These are phyloP conservation scores for Babesia microti DNA, from an alignment of 169 alveolate genomes.

Conservation along the genomic window DNA sequence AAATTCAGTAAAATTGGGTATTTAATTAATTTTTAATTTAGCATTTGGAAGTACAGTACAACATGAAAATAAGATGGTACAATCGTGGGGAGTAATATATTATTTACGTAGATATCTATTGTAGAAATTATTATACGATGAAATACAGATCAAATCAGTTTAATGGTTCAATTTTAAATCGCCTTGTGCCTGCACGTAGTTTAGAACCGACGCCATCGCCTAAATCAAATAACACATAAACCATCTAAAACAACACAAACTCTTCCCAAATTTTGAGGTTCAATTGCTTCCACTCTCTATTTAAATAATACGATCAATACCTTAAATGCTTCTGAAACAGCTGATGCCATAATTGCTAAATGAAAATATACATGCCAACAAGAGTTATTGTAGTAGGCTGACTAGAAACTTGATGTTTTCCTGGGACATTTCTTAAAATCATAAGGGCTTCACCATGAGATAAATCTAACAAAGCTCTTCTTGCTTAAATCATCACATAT, in stretches of 20 bases:
- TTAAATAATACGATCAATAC: background rate
- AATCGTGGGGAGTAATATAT: constrained; percentile 52
- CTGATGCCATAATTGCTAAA: constrained; percentile 75
- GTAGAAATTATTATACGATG: too few relatives aligned
- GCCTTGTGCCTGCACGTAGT: constrained; percentile 71
- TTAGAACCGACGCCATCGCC: constrained; percentile 75
- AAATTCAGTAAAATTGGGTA: constrained; percentile 31
- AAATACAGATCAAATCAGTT: constrained; percentile 35
- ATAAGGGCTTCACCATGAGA: constrained; percentile 58
- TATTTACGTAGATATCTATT: too few relatives aligned
- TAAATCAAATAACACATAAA: constrained; percentile 4
- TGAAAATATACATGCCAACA: too few relatives aligned
- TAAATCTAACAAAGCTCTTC: constrained; percentile 61
- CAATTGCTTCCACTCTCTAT: constrained; percentile 59
- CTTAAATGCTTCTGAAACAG: constrained; percentile 76
- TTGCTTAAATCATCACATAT: constrained; percentile 22
- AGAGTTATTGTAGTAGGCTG: constrained; percentile 66
- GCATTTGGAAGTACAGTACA: constrained; percentile 42
- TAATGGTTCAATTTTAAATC: constrained; percentile 68
- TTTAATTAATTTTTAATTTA: background rate
- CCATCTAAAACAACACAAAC: constrained; percentile 68
- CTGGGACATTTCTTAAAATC: constrained; percentile 72
- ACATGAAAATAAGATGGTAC: constrained; percentile 32
- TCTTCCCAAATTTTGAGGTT: constrained; percentile 69
- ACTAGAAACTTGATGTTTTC: constrained; percentile 69